A percentile compares a stretch with the other conserved stretches of the same genome.
Conservation (phyloP, 352 stramenopile genomes). For the Blastocystis sp. region DNA sequence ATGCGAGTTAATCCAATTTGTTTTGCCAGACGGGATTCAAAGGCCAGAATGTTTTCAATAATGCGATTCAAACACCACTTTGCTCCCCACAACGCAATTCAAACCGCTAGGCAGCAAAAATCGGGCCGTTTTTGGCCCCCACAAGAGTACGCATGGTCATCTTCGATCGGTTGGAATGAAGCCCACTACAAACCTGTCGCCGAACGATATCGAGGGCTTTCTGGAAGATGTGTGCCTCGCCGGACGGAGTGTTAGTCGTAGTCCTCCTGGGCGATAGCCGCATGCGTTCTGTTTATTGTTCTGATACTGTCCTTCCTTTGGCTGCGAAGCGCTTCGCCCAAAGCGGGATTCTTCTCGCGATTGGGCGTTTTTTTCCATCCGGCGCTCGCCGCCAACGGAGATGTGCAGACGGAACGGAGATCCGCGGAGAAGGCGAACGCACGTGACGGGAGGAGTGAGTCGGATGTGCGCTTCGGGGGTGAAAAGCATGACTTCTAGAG, state of each 20-base stretch:
- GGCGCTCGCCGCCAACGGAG: no score
- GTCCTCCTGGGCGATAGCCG: not conserved
- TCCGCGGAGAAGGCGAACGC: not conserved
- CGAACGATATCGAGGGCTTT: not conserved
- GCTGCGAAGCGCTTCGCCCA: not conserved
- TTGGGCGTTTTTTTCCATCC: not conserved
- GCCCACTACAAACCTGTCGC: not conserved
- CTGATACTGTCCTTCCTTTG: not conserved
- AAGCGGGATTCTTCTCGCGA: not conserved
- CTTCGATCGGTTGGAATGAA: not conserved
- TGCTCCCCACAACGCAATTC: no score
- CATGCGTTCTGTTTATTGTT: not conserved
- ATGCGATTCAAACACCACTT: no score
- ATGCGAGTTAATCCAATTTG: no score
- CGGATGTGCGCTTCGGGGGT: not conserved
- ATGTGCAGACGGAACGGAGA: not conserved
- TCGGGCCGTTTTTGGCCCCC: not conserved
- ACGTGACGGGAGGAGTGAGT: not conserved
- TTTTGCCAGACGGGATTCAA: no score
- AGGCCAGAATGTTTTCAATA: no score
- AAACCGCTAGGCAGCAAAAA: not conserved
- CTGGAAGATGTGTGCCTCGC: not conserved
- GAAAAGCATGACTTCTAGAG: not conserved
- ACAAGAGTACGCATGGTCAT: not conserved
- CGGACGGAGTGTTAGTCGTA: not conserved